Conservation (phyloP, 2,329 filamentous ascomycete species). For the Aspergillus ibericus region DNA sequence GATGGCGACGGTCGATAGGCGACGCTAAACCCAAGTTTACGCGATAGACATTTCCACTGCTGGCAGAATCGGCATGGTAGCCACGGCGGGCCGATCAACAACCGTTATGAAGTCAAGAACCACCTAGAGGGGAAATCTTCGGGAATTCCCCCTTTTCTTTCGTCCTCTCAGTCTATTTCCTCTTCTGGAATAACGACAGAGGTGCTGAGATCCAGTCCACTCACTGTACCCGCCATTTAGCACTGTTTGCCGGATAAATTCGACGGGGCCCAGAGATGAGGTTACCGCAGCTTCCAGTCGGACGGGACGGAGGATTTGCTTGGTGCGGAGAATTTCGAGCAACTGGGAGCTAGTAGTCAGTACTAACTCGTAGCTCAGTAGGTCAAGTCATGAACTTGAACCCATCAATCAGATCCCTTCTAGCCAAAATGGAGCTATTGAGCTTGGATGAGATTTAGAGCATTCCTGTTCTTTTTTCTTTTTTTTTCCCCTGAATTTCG, state of each 20-base stretch:
- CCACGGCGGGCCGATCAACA: conserved; percentile 10
- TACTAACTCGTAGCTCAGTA: no score
- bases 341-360: not conserved
- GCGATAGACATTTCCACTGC: not conserved
- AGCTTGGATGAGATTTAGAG: not conserved
- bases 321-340: not conserved
- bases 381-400: not conserved
- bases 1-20: conserved; percentile 4
- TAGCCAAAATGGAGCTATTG: not conserved
- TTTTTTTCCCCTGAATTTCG: not conserved
- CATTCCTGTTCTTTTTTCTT: not conserved
- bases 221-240: conserved; percentile 3
- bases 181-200: conserved; percentile 12
- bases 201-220: not conserved
- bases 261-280: not conserved
- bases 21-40: conserved; percentile 1
- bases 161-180: not conserved
- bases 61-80: not conserved
- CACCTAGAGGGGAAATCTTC: not conserved
- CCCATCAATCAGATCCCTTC: not conserved
- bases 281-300: not conserved
- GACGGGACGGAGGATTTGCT: not conserved
- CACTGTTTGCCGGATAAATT: not conserved
- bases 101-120: conserved; percentile 11
- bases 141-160: conserved; percentile 1